phyloP scores from a whole-genome alignment of 208 protist species.

The Leptomonas seymouri region DNA sequence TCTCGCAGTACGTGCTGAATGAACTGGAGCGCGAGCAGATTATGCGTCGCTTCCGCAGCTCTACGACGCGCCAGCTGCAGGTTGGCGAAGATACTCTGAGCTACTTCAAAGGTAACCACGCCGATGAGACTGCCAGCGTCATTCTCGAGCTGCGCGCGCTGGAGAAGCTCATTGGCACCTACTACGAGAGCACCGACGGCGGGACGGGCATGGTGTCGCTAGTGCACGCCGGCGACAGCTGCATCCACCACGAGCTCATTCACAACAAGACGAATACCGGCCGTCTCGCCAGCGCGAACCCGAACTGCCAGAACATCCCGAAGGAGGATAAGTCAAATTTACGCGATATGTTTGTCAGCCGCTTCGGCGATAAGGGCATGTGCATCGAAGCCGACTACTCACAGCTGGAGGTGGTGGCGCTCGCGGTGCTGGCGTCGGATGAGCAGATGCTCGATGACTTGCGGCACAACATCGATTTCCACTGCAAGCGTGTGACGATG shows the following conservation, averaged over 20 bases:
- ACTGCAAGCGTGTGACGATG: conserved; percentile 94
- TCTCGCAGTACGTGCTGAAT: conserved; percentile 72
- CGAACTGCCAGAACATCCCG: conserved; percentile 94
- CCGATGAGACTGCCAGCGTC: conserved; percentile 70
- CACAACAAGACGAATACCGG: conserved; percentile 93
- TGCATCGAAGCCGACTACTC: conserved; percentile 94
- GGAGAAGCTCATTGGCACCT: conserved; percentile 92
- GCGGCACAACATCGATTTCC: conserved; percentile 90
- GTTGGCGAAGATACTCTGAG: conserved; percentile 88
- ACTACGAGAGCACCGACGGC: conserved; percentile 91
- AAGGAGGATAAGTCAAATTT: conserved; percentile 91
- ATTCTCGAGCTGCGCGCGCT: conserved; percentile 87
- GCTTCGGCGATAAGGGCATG: conserved; percentile 87
- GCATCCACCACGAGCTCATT: conserved; percentile 94
- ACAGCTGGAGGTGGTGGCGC: conserved; percentile 91
- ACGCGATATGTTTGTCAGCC: conserved; percentile 91
- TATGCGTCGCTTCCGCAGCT: conserved; percentile 82
- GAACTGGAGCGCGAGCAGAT: conserved; percentile 86
- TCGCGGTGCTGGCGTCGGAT: conserved; percentile 90
- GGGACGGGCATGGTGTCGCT: conserved; percentile 93
- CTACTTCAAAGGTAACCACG: conserved; percentile 87
- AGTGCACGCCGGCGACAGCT: conserved; percentile 87
- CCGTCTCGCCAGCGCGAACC: conserved; percentile 87
- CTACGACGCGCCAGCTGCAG: conserved; percentile 82
- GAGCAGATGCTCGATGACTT: conserved; percentile 92